Conservation (phyloP, 2,329 filamentous ascomycete species). For the Apiospora marii region DNA sequence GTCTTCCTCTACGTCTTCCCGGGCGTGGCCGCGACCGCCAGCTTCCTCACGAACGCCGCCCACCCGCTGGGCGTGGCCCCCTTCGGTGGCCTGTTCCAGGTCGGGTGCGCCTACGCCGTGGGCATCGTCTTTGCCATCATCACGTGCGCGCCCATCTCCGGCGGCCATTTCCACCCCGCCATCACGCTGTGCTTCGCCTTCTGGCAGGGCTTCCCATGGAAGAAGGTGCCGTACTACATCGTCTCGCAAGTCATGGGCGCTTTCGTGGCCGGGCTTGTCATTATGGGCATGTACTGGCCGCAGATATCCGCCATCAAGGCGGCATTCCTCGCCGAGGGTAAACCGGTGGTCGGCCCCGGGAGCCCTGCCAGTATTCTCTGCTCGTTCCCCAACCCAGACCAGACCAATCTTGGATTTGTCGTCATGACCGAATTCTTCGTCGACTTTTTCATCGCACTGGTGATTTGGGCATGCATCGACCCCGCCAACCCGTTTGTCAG, state of each 20-base stretch:
- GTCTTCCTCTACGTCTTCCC: constrained; percentile 14
- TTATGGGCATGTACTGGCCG: constrained; percentile 11
- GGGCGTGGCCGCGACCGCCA: not conserved
- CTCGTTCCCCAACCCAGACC: not conserved
- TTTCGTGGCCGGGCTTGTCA: not conserved
- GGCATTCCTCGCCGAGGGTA: not conserved
- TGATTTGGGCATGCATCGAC: constrained; percentile 66
- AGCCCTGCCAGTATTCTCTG: constrained; percentile 2
- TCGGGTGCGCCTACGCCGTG: not conserved
- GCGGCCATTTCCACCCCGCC: not conserved
- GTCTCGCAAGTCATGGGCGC: not conserved
- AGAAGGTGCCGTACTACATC: constrained; percentile 5
- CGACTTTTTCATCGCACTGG: constrained; percentile 61
- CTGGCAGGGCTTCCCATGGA: constrained; percentile 14
- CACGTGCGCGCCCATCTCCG: not conserved
- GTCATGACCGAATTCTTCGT: constrained; percentile 68
- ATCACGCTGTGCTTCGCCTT: constrained; percentile 8
- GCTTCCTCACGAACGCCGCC: not conserved
- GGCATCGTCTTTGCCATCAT: constrained; percentile 13
- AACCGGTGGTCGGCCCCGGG: not conserved
- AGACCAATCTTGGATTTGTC: constrained; percentile 51
- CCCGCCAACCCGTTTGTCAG: constrained; percentile 62
- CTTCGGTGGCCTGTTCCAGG: not conserved
- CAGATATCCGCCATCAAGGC: not conserved
- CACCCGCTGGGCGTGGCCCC: not conserved